phyloP scores from a whole-genome alignment of 2,329 filamentous ascomycete genomes.

The Periconia sp. region DNA sequence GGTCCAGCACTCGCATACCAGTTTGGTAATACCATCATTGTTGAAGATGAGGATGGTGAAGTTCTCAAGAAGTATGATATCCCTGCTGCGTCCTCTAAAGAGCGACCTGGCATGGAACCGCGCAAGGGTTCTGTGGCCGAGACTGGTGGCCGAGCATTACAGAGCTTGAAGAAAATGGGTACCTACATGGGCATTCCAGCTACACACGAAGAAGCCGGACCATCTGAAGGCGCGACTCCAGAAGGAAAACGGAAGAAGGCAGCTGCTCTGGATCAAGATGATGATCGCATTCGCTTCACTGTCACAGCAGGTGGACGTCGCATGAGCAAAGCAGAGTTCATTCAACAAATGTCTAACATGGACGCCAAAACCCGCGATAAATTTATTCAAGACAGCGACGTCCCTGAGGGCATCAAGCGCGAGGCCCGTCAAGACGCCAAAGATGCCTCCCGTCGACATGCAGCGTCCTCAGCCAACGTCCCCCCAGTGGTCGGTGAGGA shows the following conservation, averaged over 20 bases:
- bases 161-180: slow-evolving; percentile 56
- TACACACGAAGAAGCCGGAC: slow-evolving; percentile 22
- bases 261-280: slow-evolving; percentile 61
- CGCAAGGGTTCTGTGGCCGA: slow-evolving; percentile 35
- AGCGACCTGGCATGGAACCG: slow-evolving; percentile 32
- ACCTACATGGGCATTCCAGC: slow-evolving; percentile 51
- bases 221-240: slow-evolving; percentile 10
- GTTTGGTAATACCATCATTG: slow-evolving; percentile 86
- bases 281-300: slow-evolving; percentile 73
- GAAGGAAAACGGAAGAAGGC: slow-evolving; percentile 28
- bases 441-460: slow-evolving; percentile 31
- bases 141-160: slow-evolving; percentile 42
- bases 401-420: slow-evolving; percentile 50
- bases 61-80: slow-evolving; percentile 84
- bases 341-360: slow-evolving; percentile 71
- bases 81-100: slow-evolving; percentile 52
- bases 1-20: slow-evolving; percentile 82
- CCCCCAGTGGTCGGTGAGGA: slow-evolving; percentile 37
- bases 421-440: slow-evolving; percentile 47
- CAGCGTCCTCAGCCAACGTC: slow-evolving; percentile 30
- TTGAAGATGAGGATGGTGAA: slow-evolving; percentile 84
- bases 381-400: slow-evolving; percentile 51
- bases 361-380: slow-evolving; percentile 65
- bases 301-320: slow-evolving; percentile 71
- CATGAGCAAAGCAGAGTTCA: slow-evolving; percentile 80